phyloP scores from a whole-genome alignment of 768 basidiomycete species.

The Heimioporus sp. region DNA sequence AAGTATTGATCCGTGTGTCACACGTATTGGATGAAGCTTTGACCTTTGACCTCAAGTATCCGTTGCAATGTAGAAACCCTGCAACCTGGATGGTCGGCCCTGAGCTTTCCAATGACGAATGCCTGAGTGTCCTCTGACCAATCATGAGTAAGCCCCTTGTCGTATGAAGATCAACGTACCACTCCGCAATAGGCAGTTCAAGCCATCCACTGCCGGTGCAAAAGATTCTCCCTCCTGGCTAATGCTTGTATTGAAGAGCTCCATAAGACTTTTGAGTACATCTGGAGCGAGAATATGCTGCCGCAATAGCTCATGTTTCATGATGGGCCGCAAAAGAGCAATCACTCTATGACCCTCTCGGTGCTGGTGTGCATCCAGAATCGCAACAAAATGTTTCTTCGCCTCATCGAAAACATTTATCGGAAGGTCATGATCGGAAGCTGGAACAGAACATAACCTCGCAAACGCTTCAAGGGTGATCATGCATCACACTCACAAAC shows the following conservation, averaged over 20 bases:
- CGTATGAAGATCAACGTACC: conserved; percentile 4
- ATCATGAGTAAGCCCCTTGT: not conserved
- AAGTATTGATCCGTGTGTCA: not conserved
- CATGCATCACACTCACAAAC: conserved; percentile 9
- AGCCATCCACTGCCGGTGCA: conserved; percentile 20
- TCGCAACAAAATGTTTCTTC: conserved; percentile 6
- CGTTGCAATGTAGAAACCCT: conserved; percentile 6
- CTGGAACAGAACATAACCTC: not conserved
- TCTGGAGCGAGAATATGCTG: conserved; percentile 11
- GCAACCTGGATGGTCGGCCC: not conserved
- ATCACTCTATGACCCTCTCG: conserved; percentile 17
- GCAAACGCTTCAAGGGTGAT: no score
- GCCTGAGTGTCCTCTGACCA: conserved; percentile 10
- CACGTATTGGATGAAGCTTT: not conserved
- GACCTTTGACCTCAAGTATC: conserved; percentile 15
- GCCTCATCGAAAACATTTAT: conserved; percentile 9
- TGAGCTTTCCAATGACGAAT: conserved; percentile 7
- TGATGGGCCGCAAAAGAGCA: conserved; percentile 18
- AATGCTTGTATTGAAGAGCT: conserved; percentile 13
- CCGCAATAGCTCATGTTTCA: conserved; percentile 14
- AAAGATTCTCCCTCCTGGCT: not conserved
- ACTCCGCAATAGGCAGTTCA: conserved; percentile 14
- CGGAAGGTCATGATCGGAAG: conserved; percentile 1
- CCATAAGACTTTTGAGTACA: conserved; percentile 9
- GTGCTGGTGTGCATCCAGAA: conserved; percentile 12